These are phyloP conservation scores for Cenchrus fungigraminus DNA, from an alignment of 176 grass and related monocot species.

Conservation along the genomic window DNA sequence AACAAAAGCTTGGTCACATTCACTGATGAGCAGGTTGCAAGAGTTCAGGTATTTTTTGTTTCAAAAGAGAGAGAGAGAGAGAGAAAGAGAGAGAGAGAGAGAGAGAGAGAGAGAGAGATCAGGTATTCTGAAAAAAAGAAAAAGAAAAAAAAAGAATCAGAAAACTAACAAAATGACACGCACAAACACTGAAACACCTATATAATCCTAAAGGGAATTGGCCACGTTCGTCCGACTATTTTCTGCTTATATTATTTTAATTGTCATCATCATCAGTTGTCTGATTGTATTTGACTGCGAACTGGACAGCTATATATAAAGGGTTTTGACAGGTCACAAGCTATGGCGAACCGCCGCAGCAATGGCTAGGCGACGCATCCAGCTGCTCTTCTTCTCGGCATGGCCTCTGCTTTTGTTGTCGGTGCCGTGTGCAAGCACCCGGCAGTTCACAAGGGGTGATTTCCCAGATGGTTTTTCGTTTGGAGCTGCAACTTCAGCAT, in stretches of 20 bases:
- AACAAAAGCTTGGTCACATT: too few relatives aligned
- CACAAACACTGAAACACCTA: neutral
- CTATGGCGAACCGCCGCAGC: neutral
- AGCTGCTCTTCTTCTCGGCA: neutral
- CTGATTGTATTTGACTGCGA: too few relatives aligned
- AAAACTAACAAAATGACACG: neutral
- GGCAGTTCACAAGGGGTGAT: conserved; percentile 33
- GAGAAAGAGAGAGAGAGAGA: too few relatives aligned
- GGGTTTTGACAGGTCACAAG: neutral
- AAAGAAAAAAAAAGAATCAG: neutral
- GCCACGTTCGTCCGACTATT: neutral
- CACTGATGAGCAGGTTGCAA: too few relatives aligned
- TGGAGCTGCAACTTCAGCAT: conserved; percentile 61
- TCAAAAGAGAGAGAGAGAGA: too few relatives aligned
- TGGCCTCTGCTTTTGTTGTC: conserved; percentile 6
- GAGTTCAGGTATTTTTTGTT: too few relatives aligned
- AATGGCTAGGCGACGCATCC: neutral
- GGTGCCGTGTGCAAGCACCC: neutral
- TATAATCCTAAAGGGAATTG: too few relatives aligned
- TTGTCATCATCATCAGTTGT: too few relatives aligned
- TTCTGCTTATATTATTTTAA: neutral
- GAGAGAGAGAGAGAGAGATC: too few relatives aligned
- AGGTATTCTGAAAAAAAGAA: too few relatives aligned
- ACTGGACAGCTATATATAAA: too few relatives aligned
- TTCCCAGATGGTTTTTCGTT: conserved; percentile 55